Evolutionary conservation across 2,329 filamentous ascomycete species (phyloP).

Genomic region (Aspergillus pseudoterreus): DNA sequence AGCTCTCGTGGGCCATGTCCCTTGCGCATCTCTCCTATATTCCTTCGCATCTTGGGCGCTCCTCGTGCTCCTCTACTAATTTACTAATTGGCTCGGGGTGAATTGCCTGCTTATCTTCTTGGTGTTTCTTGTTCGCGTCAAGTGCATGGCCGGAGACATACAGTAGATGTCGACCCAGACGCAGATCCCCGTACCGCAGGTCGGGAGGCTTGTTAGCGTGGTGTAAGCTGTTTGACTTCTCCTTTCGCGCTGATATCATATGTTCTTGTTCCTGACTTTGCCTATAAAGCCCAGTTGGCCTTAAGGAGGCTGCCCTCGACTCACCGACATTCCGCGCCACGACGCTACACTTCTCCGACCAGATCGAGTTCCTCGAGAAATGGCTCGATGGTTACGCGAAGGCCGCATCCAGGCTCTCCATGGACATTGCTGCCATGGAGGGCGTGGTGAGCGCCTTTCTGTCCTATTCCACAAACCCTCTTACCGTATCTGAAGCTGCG

Average conservation of each 20-base stretch:
- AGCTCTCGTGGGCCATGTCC: slow-evolving; percentile 11
- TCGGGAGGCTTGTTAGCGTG: slow-evolving; percentile 45
- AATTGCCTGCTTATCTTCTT: slow-evolving; percentile 2
- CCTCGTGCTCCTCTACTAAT: slow-evolving; percentile 1
- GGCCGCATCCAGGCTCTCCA: slow-evolving; percentile 58
- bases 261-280: slow-evolving; percentile 6
- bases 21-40: slow-evolving; percentile 15
- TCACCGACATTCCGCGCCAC: slow-evolving; percentile 92
- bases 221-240: slow-evolving; percentile 31
- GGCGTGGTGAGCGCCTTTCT: slow-evolving; percentile 74
- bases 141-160: slow-evolving; percentile 34
- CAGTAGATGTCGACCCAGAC: slow-evolving; percentile 41
- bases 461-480: slow-evolving; percentile 68
- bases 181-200: slow-evolving; percentile 34
- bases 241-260: not conserved
- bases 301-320: slow-evolving; percentile 94
- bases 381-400: slow-evolving; percentile 78
- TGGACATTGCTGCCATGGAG: slow-evolving; percentile 71
- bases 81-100: slow-evolving; percentile 4
- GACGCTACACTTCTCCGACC: slow-evolving; percentile 80
- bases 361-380: slow-evolving; percentile 84
- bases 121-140: slow-evolving; percentile 17
- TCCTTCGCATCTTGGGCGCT: slow-evolving; percentile 12
- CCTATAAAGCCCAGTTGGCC: slow-evolving; percentile 64
- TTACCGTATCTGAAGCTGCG: slow-evolving; percentile 72